Percentiles rank a stretch among this genome's conserved stretches.
phyloP scores from a whole-genome alignment of 1,284 basidiomycete genomes.

The Tranzscheliella williamsii region DNA sequence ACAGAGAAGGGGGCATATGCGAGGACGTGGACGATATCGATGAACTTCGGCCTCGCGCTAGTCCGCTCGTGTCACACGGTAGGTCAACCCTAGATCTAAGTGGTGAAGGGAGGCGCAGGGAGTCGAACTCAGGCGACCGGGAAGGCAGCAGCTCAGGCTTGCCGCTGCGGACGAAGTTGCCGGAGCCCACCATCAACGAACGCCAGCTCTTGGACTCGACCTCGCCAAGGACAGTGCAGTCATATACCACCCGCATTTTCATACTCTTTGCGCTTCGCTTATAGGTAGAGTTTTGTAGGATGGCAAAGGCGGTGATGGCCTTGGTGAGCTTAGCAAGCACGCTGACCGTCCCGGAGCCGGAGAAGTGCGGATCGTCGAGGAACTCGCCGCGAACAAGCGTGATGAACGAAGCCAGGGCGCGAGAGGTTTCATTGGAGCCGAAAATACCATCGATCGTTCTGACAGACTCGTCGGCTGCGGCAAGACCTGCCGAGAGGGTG shows the following conservation, averaged over 20 bases:
- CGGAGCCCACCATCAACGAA: constrained; percentile 41
- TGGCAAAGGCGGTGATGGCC: constrained; percentile 65
- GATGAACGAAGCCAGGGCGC: constrained; percentile 65
- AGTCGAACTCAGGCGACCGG: constrained; percentile 8
- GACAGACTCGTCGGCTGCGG: constrained; percentile 64
- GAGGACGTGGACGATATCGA: not conserved
- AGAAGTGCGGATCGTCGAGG: constrained; percentile 54
- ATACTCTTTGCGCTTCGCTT: constrained; percentile 56
- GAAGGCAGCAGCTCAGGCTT: constrained; percentile 14
- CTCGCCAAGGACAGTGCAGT: constrained; percentile 63
- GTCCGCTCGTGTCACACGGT: too few relatives aligned
- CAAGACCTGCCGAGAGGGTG: constrained; percentile 31
- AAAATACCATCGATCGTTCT: constrained; percentile 65
- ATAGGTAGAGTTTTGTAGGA: constrained; percentile 65
- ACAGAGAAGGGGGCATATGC: not conserved
- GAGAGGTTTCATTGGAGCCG: constrained; percentile 65
- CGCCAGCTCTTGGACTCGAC: constrained; percentile 54
- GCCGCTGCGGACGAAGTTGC: constrained; percentile 31
- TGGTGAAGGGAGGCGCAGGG: constrained; percentile 14
- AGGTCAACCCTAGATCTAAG: too few relatives aligned
- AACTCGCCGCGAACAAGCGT: constrained; percentile 64
- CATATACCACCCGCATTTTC: constrained; percentile 63
- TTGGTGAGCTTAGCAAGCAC: constrained; percentile 62
- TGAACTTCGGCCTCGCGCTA: not conserved
- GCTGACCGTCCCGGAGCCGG: constrained; percentile 48